Evolutionary conservation across 257 asterid genomes (phyloP).

Genomic region (Cinchona pubescens): DNA sequence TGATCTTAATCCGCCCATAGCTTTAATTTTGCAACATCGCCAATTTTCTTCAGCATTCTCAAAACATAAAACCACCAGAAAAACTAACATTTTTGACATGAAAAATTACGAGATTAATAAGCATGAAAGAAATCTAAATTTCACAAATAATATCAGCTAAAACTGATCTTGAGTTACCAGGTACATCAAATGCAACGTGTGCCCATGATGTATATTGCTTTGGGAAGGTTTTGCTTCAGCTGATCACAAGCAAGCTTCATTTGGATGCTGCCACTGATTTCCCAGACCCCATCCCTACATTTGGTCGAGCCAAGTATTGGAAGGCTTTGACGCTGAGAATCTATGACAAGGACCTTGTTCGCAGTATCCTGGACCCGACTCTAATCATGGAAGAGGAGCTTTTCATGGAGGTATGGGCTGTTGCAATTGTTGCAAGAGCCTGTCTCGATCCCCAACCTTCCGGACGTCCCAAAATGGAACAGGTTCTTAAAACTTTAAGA

Average conservation of each 20-base stretch:
- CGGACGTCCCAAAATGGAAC: slow-evolving; percentile 49
- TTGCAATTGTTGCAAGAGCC: slow-evolving; percentile 1
- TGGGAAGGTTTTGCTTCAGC: slow-evolving; percentile 10
- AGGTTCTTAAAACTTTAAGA: slow-evolving; percentile 65
- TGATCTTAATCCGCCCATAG: background rate
- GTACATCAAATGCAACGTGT: background rate
- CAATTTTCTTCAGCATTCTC: background rate
- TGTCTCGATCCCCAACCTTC: slow-evolving; percentile 13
- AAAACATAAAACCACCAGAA: no score
- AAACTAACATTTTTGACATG: no score
- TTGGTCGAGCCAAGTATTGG: background rate
- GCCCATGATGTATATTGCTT: slow-evolving; percentile 13
- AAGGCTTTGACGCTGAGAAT: background rate
- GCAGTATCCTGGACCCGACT: slow-evolving; percentile 3
- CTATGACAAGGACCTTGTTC: background rate
- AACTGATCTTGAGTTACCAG: background rate
- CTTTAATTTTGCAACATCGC: background rate
- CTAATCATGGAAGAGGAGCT: background rate
- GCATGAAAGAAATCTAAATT: no score
- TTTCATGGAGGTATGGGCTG: slow-evolving; percentile 7
- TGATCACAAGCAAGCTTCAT: slow-evolving; percentile 5
- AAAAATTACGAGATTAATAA: no score
- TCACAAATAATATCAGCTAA: no score
- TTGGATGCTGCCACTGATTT: background rate
- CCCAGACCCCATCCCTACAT: background rate